These are phyloP conservation scores for Westerdykella aurantiaca DNA, from an alignment of 2,329 filamentous ascomycete species.

Conservation along the genomic window DNA sequence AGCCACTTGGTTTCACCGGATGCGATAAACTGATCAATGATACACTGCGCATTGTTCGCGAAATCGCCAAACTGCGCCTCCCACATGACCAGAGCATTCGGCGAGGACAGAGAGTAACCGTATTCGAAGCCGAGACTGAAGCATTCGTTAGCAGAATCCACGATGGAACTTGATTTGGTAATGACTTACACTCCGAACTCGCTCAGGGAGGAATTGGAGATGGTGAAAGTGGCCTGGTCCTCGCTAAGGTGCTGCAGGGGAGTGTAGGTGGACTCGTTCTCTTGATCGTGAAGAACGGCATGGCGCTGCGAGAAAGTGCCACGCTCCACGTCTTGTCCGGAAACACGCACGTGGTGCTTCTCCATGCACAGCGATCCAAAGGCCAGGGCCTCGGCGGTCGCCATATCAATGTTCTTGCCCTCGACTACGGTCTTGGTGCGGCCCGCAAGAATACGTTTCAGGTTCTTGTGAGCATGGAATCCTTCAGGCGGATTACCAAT, in stretches of 20 bases:
- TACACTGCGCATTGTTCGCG: constrained; percentile 98
- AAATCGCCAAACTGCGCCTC: constrained; percentile 99
- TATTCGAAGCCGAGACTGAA: constrained; percentile 92
- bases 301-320: constrained; percentile 99
- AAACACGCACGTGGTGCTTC: constrained; percentile 95
- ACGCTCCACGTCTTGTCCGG: constrained; percentile 97
- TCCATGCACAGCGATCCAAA: constrained; percentile 88
- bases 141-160: constrained; percentile 16
- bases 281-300: constrained; percentile 95
- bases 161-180: not conserved
- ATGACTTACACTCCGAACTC: constrained; percentile 58
- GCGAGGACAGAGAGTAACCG: constrained; percentile 93
- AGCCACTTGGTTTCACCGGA: constrained; percentile 99
- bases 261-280: constrained; percentile 86
- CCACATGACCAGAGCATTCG: constrained; percentile 98
- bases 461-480: constrained; percentile 87
- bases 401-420: constrained; percentile 94
- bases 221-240: constrained; percentile 92
- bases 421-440: constrained; percentile 88
- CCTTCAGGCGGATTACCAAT: constrained; percentile 75
- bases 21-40: constrained; percentile 98
- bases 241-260: constrained; percentile 83
- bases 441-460: constrained; percentile 89
- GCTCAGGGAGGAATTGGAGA: constrained; percentile 87
- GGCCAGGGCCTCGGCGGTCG: constrained; percentile 90